Evolutionary conservation across 306 rosid species (phyloP).

Genomic region (Ceratonia siliqua): DNA sequence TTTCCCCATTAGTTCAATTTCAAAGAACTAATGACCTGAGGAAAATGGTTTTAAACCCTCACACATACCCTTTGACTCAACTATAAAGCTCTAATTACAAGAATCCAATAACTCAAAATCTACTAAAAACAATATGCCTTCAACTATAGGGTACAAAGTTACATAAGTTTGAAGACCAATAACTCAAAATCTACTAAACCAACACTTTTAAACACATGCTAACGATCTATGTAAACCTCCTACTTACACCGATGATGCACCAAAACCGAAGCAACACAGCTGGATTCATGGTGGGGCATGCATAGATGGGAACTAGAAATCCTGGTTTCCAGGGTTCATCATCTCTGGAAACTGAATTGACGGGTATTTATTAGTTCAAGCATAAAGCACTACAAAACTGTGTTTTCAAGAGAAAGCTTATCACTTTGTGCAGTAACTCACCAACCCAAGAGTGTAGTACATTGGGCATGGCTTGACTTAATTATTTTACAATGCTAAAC

Average conservation of each 20-base stretch:
- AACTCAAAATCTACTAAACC: conserved; percentile 29
- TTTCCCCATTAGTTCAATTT: no score
- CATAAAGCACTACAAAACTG: neutral
- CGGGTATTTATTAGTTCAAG: conserved; percentile 18
- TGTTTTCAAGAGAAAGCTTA: no score
- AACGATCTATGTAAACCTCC: conserved; percentile 20
- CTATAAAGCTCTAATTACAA: no score
- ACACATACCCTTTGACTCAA: neutral
- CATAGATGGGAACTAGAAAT: conserved; percentile 10
- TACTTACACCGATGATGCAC: conserved; percentile 26
- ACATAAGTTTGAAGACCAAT: conserved; percentile 14
- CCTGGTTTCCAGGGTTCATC: conserved; percentile 38
- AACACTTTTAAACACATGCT: conserved; percentile 9
- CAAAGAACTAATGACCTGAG: no score
- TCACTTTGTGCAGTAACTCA: no score
- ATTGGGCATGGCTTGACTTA: no score
- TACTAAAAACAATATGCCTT: neutral
- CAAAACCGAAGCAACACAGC: conserved; percentile 31
- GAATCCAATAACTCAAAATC: no score
- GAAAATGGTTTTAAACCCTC: neutral
- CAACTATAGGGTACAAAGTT: conserved; percentile 31
- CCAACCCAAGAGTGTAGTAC: neutral
- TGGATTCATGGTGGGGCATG: conserved; percentile 19
- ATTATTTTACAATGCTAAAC: no score
- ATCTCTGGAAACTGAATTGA: conserved; percentile 38